Base-by-base conservation (phyloP, 2,329 filamentous ascomycete genomes). In the Huntiella abstrusa region DNA sequence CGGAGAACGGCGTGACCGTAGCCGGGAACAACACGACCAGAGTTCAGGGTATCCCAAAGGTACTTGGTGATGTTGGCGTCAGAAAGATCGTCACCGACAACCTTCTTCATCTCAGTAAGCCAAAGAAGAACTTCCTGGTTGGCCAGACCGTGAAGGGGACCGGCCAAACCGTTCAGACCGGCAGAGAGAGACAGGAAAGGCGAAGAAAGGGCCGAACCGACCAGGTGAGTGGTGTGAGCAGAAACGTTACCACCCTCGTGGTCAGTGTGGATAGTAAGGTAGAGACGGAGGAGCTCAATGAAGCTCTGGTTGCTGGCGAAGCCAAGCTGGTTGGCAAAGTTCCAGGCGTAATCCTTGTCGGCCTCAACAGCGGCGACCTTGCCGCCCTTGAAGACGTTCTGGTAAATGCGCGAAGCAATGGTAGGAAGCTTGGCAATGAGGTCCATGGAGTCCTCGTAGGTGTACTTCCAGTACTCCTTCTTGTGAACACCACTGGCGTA, bases 101-200 rank as follows among this genome's bases (percentile, higher is more conserved):
- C 65, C 70, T 85, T 81, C 84, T 98, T 95, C 87, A 98, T 95
- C 80, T 96, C 84, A 57, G 81, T 83, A 60, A 98, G 83, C 91
- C 91, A 98, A 75, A 91, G 87, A 59, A 98, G 79, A 56, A 98
- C 91, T 71, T 98, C 91, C 75, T 98, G 91, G 79, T 98, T 98
- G 65, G 91, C 91, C 60, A 98, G 79, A 67, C 91, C 91, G 78
- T 98, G 91, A 52, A 98, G 86, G 62, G 91, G 91, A 60, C 91
- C 91, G 58, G 91, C 91, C 55, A 98, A 82, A 75, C 91, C 91
- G 70, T 98, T 94, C 53, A 98, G 80, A 69, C 91, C 91, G 60
- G 91, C 91, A 58, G 91, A 80, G 55, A 98, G 75, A 50, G 91
- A 98, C 57, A 98, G 80, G 79, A 92, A 92, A 54, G 91, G 87